These are phyloP conservation scores for Lasiodiplodia theobromae DNA, from an alignment of 2,329 filamentous ascomycete genomes.

Conservation along the genomic window DNA sequence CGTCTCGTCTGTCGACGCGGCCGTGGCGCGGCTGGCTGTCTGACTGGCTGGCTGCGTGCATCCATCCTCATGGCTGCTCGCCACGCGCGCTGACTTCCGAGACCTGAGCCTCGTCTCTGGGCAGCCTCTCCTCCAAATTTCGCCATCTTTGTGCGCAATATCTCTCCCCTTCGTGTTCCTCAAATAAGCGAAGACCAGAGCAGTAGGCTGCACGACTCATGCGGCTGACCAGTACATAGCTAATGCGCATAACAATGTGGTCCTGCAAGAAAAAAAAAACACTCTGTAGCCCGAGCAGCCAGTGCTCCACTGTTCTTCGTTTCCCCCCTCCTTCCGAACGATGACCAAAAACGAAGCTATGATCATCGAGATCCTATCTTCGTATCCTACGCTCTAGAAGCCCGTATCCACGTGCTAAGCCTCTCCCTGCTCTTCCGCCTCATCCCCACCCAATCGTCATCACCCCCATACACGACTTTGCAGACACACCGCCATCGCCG, in stretches of 20 bases:
- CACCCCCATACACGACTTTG: background rate
- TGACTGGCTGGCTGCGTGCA: background rate
- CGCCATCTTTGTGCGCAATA: background rate
- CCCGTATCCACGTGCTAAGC: background rate
- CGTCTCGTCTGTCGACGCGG: constrained; percentile 17
- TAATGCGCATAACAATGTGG: background rate
- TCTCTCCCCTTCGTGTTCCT: background rate
- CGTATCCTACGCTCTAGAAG: constrained; percentile 1
- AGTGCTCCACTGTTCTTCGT: background rate
- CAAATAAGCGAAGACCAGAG: constrained; percentile 6
- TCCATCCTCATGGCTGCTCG: background rate
- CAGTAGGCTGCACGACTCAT: background rate
- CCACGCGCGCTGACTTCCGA: background rate
- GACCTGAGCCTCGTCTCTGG: background rate
- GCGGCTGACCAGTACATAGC: background rate
- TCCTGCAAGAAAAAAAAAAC: background rate
- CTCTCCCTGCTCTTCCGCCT: background rate
- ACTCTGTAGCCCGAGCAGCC: background rate
- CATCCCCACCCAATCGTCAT: constrained; percentile 1
- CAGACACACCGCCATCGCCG: background rate
- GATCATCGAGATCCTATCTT: background rate
- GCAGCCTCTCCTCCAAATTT: background rate
- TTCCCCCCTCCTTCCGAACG: background rate
- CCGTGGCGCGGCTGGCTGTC: constrained; percentile 11
- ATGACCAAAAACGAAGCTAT: background rate